Evolutionary conservation across 176 grass and related monocot species (phyloP).

Genomic region (Alopecurus myosuroides): DNA sequence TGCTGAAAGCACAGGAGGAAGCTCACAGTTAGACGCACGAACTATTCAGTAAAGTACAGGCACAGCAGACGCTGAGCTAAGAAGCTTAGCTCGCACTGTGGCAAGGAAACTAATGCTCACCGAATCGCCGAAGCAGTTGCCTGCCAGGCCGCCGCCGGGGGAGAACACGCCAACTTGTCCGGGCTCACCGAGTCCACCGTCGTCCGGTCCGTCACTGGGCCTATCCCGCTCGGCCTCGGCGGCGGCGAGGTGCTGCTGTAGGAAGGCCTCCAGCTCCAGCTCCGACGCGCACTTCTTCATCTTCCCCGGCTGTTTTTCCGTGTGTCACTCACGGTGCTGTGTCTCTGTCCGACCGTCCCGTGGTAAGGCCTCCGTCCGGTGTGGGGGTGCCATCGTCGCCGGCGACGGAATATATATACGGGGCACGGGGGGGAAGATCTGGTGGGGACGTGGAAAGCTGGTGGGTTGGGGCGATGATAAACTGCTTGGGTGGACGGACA

Average conservation of each 20-base stretch:
- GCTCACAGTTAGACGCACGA: background rate
- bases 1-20: background rate
- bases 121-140: slow-evolving; percentile 17
- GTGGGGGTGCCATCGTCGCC: background rate
- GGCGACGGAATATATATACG: slow-evolving; percentile 19
- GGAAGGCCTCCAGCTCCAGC: slow-evolving; percentile 57
- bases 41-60: background rate
- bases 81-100: background rate
- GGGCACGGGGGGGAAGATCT: background rate
- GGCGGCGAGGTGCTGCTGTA: slow-evolving; percentile 19
- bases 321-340: background rate
- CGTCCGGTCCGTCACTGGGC: background rate
- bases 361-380: background rate
- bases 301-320: background rate
- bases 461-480: background rate
- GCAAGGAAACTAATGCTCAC: slow-evolving; percentile 4
- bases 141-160: background rate
- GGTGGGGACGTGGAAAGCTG: slow-evolving; percentile 29
- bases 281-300: slow-evolving; percentile 88
- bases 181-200: background rate
- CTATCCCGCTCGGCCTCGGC: background rate
- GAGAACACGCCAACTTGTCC: background rate
- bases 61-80: background rate
- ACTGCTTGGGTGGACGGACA: background rate
- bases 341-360: too few species aligned